These are phyloP conservation scores for Diphasiastrum complanatum DNA, from an alignment of 83 land plant species.

Conservation along the genomic window DNA sequence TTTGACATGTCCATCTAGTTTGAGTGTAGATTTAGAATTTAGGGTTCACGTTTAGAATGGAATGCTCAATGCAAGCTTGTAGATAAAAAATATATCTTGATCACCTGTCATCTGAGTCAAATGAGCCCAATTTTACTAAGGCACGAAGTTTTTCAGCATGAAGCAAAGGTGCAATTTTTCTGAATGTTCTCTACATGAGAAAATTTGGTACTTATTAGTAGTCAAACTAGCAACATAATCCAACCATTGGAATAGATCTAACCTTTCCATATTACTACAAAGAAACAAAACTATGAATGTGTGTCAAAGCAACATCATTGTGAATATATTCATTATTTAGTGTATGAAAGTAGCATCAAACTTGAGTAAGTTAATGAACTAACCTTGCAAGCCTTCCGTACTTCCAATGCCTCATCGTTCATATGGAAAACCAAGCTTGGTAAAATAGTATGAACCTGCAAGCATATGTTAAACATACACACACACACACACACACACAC, in stretches of 20 bases:
- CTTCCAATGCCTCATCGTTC: constrained; percentile 37
- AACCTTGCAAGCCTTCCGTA: constrained; percentile 42
- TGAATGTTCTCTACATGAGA: constrained; percentile 26
- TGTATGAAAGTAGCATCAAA: not conserved
- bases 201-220: not conserved
- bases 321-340: too few species aligned
- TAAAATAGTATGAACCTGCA: constrained; percentile 33
- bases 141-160: constrained; percentile 23
- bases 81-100: not conserved
- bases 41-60: too few species aligned
- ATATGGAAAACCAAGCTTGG: constrained; percentile 34
- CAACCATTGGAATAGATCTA: too few species aligned
- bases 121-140: constrained; percentile 20
- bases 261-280: too few species aligned
- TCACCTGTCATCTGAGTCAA: constrained; percentile 18
- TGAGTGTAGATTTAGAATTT: too few species aligned
- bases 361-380: not conserved
- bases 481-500: not conserved
- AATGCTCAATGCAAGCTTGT: not conserved
- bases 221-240: not conserved
- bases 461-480: not conserved
- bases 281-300: too few species aligned
- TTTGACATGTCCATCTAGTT: not conserved
- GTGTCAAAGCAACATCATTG: too few species aligned
- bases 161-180: constrained; percentile 25